phyloP scores from a whole-genome alignment of 2,329 filamentous ascomycete genomes.

The Penicillium sp. region DNA sequence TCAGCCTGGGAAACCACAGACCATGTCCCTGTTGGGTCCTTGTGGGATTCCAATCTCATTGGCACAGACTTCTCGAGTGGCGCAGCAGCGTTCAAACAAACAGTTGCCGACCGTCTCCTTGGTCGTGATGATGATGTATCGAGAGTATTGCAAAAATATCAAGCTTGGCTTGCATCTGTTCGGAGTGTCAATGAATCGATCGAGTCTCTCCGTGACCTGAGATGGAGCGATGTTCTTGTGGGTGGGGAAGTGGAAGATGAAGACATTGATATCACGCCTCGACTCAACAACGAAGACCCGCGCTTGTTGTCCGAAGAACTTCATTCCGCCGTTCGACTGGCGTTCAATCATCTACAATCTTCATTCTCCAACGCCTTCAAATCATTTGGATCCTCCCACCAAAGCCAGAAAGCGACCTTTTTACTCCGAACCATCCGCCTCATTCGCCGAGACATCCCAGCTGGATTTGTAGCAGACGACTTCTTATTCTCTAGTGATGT shows the following conservation, averaged over 20 bases:
- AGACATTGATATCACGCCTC: constrained; percentile 28
- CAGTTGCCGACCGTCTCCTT: constrained; percentile 62
- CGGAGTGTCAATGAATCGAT: constrained; percentile 42
- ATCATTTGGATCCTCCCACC: constrained; percentile 42
- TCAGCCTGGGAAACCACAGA: constrained; percentile 54
- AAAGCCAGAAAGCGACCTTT: constrained; percentile 54
- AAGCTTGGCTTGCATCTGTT: constrained; percentile 68
- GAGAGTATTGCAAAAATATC: constrained; percentile 57
- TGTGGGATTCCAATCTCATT: constrained; percentile 64
- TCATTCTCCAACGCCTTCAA: constrained; percentile 42
- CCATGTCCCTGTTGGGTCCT: constrained; percentile 47
- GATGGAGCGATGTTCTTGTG: constrained; percentile 38
- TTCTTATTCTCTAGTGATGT: constrained; percentile 54
- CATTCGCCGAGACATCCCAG: constrained; percentile 61
- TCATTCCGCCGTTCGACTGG: constrained; percentile 50
- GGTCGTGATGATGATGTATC: constrained; percentile 65
- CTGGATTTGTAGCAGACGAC: constrained; percentile 38
- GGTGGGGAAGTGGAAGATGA: constrained; percentile 38
- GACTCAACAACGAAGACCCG: constrained; percentile 68
- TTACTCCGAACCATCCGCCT: constrained; percentile 69
- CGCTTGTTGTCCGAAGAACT: constrained; percentile 56
- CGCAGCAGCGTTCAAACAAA: constrained; percentile 61
- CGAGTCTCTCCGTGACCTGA: constrained; percentile 31
- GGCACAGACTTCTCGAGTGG: constrained; percentile 61
- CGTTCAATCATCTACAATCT: constrained; percentile 51